Percentiles rank a stretch among this genome's conserved stretches.
phyloP scores from a whole-genome alignment of 805 yeast genomes.

The Pichia kluyveri region DNA sequence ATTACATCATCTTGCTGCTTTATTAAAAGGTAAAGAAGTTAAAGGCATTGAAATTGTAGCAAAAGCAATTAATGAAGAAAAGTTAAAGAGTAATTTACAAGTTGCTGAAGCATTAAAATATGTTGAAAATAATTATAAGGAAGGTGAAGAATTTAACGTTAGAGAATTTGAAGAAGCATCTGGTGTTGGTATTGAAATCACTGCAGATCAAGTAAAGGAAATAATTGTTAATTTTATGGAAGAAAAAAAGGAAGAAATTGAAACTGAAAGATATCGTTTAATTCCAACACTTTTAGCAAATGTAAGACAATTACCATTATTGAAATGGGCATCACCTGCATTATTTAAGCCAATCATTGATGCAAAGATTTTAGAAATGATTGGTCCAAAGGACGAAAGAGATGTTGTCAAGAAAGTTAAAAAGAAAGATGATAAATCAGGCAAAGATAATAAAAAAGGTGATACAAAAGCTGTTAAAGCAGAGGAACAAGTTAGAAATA shows the following conservation, averaged over 20 bases:
- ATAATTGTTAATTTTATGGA: constrained; percentile 54
- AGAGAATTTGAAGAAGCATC: constrained; percentile 52
- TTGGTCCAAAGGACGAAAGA: constrained; percentile 96
- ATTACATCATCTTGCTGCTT: constrained; percentile 70
- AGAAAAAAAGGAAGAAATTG: constrained; percentile 49
- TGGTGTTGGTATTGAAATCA: constrained; percentile 75
- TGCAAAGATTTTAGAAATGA: constrained; percentile 52
- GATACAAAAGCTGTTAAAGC: constrained; percentile 13
- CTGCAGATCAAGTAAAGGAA: constrained; percentile 52
- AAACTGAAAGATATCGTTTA: constrained; percentile 65
- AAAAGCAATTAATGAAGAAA: constrained; percentile 53
- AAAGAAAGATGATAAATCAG: constrained; percentile 34
- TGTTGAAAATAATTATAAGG: constrained; percentile 36
- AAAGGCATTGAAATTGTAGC: constrained; percentile 44
- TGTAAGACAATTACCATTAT: constrained; percentile 58
- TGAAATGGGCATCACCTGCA: constrained; percentile 91
- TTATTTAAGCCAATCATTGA: constrained; percentile 84
- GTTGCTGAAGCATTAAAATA: constrained; percentile 76
- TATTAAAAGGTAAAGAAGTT: constrained; percentile 50
- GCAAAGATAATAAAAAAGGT: neutral
- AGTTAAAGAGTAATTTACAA: constrained; percentile 61
- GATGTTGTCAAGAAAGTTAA: constrained; percentile 76
- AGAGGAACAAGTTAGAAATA: constrained; percentile 41
- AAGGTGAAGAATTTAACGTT: constrained; percentile 26
- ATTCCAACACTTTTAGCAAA: constrained; percentile 74